Evolutionary conservation across 805 yeast genomes (phyloP).

Genomic region (Spathaspora arborariae): DNA sequence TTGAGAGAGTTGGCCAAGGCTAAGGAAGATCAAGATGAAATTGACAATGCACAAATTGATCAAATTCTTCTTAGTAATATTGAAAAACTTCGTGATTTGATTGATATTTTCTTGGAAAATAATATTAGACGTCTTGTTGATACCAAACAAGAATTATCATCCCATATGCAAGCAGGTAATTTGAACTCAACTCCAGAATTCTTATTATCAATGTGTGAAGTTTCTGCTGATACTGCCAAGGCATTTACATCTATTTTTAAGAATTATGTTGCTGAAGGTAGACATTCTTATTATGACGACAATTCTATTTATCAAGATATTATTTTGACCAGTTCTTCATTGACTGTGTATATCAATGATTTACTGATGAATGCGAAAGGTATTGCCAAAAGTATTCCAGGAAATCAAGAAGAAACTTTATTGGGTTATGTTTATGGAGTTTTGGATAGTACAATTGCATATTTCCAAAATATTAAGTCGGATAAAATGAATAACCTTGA

Average conservation of each 20-base stretch:
- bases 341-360: conserved; percentile 60
- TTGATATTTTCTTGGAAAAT: conserved; percentile 69
- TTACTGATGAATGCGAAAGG: conserved; percentile 70
- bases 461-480: conserved; percentile 57
- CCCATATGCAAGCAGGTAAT: conserved; percentile 82
- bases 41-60: conserved; percentile 58
- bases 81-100: conserved; percentile 44
- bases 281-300: conserved; percentile 35
- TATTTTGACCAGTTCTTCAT: conserved; percentile 58
- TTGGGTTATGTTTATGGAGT: conserved; percentile 48
- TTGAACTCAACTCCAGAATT: conserved; percentile 70
- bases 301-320: conserved; percentile 58
- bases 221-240: conserved; percentile 65
- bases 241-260: conserved; percentile 79
- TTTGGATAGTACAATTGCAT: conserved; percentile 59
- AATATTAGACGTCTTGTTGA: conserved; percentile 75
- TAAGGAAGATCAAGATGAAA: conserved; percentile 46
- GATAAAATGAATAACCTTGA: conserved; percentile 48
- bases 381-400: conserved; percentile 48
- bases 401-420: conserved; percentile 53
- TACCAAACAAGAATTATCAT: conserved; percentile 61
- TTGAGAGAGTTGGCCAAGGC: conserved; percentile 53
- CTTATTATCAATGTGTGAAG: conserved; percentile 64
- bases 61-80: conserved; percentile 45
- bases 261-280: conserved; percentile 72